These are phyloP conservation scores for Mikania micrantha DNA, from an alignment of 129 eudicot species.

Conservation along the genomic window DNA sequence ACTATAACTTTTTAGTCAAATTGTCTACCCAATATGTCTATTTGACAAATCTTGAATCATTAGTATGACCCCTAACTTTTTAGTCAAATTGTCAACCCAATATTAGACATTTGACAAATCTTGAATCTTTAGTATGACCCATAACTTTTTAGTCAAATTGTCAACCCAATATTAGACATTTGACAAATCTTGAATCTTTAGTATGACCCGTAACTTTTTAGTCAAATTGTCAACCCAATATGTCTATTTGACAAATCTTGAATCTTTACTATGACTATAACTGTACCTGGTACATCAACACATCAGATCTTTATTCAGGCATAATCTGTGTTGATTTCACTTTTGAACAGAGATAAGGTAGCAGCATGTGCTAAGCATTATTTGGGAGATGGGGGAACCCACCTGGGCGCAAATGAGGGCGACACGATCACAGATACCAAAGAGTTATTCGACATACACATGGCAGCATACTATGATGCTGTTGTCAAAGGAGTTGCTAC, in stretches of 20 bases:
- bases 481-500: constrained; percentile 36
- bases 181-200: no score
- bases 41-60: no score
- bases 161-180: no score
- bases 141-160: no score
- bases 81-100: no score
- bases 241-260: background rate
- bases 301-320: background rate
- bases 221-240: no score
- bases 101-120: no score
- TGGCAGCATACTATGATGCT: constrained; percentile 47
- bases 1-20: no score
- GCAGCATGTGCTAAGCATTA: constrained; percentile 10
- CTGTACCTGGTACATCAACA: background rate
- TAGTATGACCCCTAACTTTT: no score
- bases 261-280: background rate
- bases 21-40: no score
- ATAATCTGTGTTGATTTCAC: background rate
- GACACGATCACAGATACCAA: constrained; percentile 21
- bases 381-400: constrained; percentile 61
- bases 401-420: constrained; percentile 39
- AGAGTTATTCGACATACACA: constrained; percentile 36
- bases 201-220: no score
- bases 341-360: constrained; percentile 25
- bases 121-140: no score